Conservation (phyloP, 192 early-diverging fungal genomes). For the Coemansia sp. region DNA sequence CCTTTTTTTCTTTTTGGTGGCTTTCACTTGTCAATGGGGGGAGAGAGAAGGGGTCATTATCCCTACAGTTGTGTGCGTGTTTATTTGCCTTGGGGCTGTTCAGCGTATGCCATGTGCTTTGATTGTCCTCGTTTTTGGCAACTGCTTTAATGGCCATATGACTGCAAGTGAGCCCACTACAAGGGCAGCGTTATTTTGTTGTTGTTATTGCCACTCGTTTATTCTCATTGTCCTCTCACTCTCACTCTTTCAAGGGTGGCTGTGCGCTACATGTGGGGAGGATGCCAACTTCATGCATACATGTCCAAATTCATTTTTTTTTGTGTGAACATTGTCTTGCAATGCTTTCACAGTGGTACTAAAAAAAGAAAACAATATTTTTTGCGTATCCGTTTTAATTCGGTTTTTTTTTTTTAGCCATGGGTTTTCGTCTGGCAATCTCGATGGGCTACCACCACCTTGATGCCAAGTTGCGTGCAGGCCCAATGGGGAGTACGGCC, state of each 20-base stretch:
- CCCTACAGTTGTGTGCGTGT: background rate
- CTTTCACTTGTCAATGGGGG: slow-evolving; percentile 22
- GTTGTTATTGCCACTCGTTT: slow-evolving; percentile 7
- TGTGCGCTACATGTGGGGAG: slow-evolving; percentile 1
- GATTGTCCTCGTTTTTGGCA: background rate
- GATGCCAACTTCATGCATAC: background rate
- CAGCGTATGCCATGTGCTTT: slow-evolving; percentile 5
- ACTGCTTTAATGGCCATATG: slow-evolving; percentile 1
- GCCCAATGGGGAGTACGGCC: slow-evolving; percentile 36
- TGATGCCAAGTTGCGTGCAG: slow-evolving; percentile 43
- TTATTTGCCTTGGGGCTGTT: background rate
- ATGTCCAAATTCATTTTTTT: slow-evolving; percentile 1
- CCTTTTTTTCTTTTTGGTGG: slow-evolving; percentile 10
- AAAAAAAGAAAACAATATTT: background rate
- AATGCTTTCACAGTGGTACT: background rate
- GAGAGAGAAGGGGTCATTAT: background rate
- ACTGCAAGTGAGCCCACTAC: slow-evolving; percentile 2
- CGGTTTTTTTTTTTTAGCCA: slow-evolving; percentile 29
- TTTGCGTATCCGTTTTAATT: background rate
- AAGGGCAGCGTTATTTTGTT: background rate
- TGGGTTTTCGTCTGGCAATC: slow-evolving; percentile 58
- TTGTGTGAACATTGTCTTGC: background rate
- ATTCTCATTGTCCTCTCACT: background rate
- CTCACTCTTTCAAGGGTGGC: background rate
- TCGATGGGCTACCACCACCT: slow-evolving; percentile 57